These are phyloP conservation scores for Colletotrichum sp. DNA, from an alignment of 2,329 filamentous ascomycete genomes.

Conservation along the genomic window DNA sequence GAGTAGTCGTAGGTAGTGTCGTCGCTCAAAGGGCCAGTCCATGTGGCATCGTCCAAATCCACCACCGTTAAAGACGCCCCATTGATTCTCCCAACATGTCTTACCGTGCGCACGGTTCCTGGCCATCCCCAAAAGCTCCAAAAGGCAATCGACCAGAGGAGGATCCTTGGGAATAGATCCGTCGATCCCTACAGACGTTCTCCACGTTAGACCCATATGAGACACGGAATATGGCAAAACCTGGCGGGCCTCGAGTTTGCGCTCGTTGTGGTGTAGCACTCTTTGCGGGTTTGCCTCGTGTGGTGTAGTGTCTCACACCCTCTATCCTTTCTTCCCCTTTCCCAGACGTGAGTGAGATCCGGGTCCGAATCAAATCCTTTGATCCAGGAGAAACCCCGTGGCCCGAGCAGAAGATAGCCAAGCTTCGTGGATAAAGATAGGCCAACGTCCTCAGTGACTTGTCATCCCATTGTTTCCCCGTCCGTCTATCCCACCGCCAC, in stretches of 20 bases:
- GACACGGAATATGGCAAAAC: neutral
- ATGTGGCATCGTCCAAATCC: neutral
- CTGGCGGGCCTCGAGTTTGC: neutral
- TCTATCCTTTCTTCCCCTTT: neutral
- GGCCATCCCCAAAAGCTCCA: neutral
- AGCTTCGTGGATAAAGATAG: neutral
- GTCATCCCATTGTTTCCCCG: neutral
- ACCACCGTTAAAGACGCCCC: neutral
- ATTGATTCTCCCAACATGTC: neutral
- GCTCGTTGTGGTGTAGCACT: neutral
- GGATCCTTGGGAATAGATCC: neutral
- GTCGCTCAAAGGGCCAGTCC: neutral
- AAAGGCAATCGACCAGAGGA: neutral
- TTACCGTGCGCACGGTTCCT: constrained; percentile 4
- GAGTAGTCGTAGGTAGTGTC: neutral
- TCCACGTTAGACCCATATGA: constrained; percentile 6
- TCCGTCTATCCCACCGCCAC: neutral
- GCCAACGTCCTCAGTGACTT: neutral
- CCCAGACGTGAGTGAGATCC: neutral
- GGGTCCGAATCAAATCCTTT: neutral
- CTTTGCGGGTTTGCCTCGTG: neutral
- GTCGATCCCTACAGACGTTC: constrained; percentile 5
- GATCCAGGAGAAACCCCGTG: neutral
- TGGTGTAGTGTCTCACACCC: constrained; percentile 3
- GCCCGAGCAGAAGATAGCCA: neutral